Conservation (phyloP, 306 rosid species). For the Dalbergia oliveri region DNA sequence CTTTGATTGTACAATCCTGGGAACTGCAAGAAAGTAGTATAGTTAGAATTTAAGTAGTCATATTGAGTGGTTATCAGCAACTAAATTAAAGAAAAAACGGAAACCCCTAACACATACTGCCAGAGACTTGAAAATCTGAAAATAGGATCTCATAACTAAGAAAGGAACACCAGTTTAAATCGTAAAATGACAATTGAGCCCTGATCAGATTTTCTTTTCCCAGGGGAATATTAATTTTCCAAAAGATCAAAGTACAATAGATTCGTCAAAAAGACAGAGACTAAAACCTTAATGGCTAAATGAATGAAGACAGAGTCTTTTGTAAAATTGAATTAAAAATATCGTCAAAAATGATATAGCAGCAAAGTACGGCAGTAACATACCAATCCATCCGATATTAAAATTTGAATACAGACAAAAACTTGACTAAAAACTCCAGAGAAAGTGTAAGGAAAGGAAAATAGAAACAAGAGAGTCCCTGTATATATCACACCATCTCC, state of each 20-base stretch:
- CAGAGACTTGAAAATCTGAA: constrained; percentile 13
- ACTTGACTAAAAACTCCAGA: background rate
- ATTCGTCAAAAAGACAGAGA: background rate
- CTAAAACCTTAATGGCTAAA: constrained; percentile 14
- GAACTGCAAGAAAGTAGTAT: constrained; percentile 63
- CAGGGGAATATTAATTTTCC: background rate
- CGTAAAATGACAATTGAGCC: constrained; percentile 21
- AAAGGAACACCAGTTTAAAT: background rate
- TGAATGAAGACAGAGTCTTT: background rate
- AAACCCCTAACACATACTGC: background rate
- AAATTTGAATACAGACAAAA: background rate
- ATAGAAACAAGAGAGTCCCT: constrained; percentile 56
- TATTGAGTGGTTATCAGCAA: constrained; percentile 3
- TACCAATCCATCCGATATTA: constrained; percentile 16
- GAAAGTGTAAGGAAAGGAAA: constrained; percentile 14
- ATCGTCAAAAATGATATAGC: background rate
- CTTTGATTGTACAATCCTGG: constrained; percentile 91
- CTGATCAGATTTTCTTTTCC: background rate
- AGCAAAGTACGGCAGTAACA: background rate
- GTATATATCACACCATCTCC: constrained; percentile 97
- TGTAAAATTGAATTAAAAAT: constrained; percentile 5
- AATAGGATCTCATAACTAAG: background rate
- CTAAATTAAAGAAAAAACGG: background rate
- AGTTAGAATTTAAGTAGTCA: constrained; percentile 29
- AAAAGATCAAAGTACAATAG: background rate